Base-by-base conservation (phyloP, 1,284 basidiomycete genomes). In the Fomitopsis pinicola region DNA sequence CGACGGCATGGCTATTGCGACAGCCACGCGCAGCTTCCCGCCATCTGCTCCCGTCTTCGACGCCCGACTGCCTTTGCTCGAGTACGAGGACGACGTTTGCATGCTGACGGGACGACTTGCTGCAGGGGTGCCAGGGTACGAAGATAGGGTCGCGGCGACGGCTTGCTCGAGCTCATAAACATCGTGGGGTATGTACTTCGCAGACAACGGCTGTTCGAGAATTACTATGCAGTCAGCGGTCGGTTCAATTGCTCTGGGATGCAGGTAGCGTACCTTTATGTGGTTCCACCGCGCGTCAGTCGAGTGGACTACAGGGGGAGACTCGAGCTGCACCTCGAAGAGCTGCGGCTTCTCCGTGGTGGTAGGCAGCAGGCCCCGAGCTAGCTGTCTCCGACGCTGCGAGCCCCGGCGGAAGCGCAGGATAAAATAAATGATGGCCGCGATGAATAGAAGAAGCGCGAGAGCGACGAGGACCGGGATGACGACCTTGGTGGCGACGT, bases 1-100 rank as follows among this genome's bases (percentile, higher is more conserved):
- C 12, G 45, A 40, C n/a, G 61, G 61, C 61, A 62, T 62, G 17
- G 57, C 61, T 33, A 62, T 62, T 10, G 61, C 30, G 12, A 62
- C 61, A 7, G 57, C 53, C 9, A 62, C 57, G 19, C 61, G 61
- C 30, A 62, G 33, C 3, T 48, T 36, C 15, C 57, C 42, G 7
- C 58, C 61, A 19, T 59, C 57, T n/a, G 17, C 35, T 10, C 30
- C 28, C 12, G 38, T 3, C 19, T 28, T 28, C 19, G 48, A 33
- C 30, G 15, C 33, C 26, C 35, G 12, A 4, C 48, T 50, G 12
- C 17, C 26, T 15, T 5, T 15, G 12, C n/a, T 33, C 56, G 44
- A 58, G 9, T 19, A 3, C 40, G 58, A 54, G 3, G 42, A 44
- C 5, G 58, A 54, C 36, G 59, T 40, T 7, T 26, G 35, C 26